Base-by-base conservation (phyloP, 306 rosid genomes). In the Alnus glutinosa region DNA sequence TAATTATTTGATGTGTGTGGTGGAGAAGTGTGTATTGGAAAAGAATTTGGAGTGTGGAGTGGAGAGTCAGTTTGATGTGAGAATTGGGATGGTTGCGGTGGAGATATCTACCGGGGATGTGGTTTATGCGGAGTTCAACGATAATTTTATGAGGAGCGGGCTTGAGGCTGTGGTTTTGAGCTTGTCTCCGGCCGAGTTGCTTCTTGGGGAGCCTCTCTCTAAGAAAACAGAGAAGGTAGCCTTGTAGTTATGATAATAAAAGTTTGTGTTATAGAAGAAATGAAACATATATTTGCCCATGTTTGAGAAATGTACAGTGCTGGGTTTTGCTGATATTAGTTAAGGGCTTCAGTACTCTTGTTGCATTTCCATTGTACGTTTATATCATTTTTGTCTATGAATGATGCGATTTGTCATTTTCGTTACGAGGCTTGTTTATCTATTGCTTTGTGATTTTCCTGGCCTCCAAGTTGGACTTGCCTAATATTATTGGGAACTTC, bases 31-130 rank as follows among this genome's bases (percentile, higher is more conserved):
- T 34, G 77, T 91, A 61, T 49, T 76, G 75, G 87, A 57, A 30
- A 91, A 83, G 74, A 87, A 80, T 62, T 70, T 76, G 54, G 89
- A 59, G 36, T 46, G 55, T 79, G 90, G 86, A 49, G 71, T 88
- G 74, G 90, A 88, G 42, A 71, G 83, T 82, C 87, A 85, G 32
- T 76, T 79, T 81, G 92, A 88, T 68, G 97, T 91, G 68, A 89
- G 76, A 78, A 49, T 91, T 85, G 97, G 96, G 70, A 62, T 90
- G 83, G 86, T 91, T 80, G 95, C 89, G 9, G 90, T 91, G 86
- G 98, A 95, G 87, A 80, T 92, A 71, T 92, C 98, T 13, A 89
- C 98, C 0, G 98, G 98, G 15, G 98, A 92, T 54, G 92, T 92
- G 78, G 79, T 90, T 64, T 89, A 87, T 74, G 90, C 94, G 71